A percentile compares a stretch with the other conserved stretches of the same genome.
phyloP scores from a whole-genome alignment of 1,284 basidiomycete genomes.

The Rhodotorula glutinis region DNA sequence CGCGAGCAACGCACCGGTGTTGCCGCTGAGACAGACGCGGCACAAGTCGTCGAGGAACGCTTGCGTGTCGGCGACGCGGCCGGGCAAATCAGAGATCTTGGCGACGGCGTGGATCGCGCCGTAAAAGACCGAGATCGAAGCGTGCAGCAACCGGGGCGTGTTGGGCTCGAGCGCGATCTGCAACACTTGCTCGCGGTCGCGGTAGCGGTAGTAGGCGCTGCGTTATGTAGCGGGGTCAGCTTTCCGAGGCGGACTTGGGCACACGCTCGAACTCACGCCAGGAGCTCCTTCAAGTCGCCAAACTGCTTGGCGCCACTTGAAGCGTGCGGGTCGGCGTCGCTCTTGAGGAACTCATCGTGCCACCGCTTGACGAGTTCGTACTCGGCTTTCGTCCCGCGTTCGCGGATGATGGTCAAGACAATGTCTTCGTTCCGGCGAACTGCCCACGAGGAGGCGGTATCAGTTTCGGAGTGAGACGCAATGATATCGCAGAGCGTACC shows the following conservation, averaged over 20 bases:
- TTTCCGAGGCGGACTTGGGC: neutral
- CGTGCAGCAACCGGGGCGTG: constrained; percentile 28
- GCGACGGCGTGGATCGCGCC: constrained; percentile 37
- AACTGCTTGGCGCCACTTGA: constrained; percentile 7
- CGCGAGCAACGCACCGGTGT: constrained; percentile 25
- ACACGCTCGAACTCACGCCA: constrained; percentile 22
- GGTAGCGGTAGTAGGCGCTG: constrained; percentile 34
- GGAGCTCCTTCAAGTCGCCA: constrained; percentile 30
- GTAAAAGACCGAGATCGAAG: constrained; percentile 36
- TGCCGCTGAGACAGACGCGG: constrained; percentile 9
- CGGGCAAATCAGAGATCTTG: constrained; percentile 31
- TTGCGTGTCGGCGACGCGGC: constrained; percentile 35
- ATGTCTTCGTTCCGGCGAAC: constrained; percentile 31
- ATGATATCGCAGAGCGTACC: no score
- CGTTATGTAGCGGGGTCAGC: neutral
- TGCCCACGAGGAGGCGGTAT: no score
- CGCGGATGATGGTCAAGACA: constrained; percentile 33
- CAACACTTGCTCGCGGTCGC: constrained; percentile 38
- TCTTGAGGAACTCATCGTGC: constrained; percentile 18
- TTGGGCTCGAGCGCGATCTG: constrained; percentile 33
- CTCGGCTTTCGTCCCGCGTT: constrained; percentile 11
- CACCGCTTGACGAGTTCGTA: constrained; percentile 22
- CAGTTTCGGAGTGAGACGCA: no score
- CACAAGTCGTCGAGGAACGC: constrained; percentile 38
- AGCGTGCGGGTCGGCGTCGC: neutral